Evolutionary conservation across 225 moss, liverwort and hornwort genomes (phyloP).

Genomic region (Marchantia polymorpha): DNA sequence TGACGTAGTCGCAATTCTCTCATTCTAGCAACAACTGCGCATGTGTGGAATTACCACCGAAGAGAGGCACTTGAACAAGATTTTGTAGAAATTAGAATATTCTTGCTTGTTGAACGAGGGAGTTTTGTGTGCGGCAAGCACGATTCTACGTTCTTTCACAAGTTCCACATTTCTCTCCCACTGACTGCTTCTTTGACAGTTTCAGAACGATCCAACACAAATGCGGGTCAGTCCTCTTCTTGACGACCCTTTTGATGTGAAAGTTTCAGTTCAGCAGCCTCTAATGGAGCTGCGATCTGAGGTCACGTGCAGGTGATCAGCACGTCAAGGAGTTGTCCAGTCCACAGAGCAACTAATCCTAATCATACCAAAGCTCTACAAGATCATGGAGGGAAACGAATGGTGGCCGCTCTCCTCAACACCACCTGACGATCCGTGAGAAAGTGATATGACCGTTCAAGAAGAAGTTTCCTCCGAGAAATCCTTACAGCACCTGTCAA

Average conservation of each 20-base stretch:
- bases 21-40: neutral
- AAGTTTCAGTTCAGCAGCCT: too few species aligned
- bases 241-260: neutral
- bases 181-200: neutral
- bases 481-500: constrained; percentile 6
- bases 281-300: neutral
- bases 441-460: neutral
- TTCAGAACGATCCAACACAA: neutral
- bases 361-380: neutral
- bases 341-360: neutral
- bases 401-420: neutral
- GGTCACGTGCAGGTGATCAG: neutral
- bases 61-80: neutral
- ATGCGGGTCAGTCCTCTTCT: neutral
- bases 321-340: neutral
- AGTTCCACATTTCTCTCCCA: neutral
- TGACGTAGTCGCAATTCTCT: neutral
- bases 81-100: neutral
- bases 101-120: neutral
- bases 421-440: neutral
- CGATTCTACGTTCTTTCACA: neutral
- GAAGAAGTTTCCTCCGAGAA: neutral
- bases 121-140: neutral
- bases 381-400: neutral
- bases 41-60: neutral